These are phyloP conservation scores for Quercus alba DNA, from an alignment of 306 rosid genomes.

Conservation along the genomic window DNA sequence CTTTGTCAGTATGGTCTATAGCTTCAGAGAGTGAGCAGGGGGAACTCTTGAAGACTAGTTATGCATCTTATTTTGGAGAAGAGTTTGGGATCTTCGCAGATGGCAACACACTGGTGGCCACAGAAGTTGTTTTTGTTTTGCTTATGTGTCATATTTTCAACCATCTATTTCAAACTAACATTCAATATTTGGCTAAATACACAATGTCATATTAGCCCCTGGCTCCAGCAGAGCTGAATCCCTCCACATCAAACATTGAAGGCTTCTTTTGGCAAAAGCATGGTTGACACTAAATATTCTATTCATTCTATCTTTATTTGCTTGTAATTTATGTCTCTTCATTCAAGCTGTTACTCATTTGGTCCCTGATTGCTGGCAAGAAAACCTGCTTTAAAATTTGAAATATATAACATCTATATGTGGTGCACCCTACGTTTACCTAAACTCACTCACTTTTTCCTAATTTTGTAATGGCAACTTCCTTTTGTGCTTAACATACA, in stretches of 20 bases:
- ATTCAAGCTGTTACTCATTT: background rate
- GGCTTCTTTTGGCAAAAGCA: background rate
- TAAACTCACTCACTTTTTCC: background rate
- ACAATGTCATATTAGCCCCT: background rate
- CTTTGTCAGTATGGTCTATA: too few relatives aligned
- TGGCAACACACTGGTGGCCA: too few relatives aligned
- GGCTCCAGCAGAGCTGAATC: background rate
- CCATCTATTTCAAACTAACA: background rate
- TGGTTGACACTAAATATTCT: background rate
- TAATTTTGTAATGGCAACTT: background rate
- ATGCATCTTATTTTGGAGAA: too few relatives aligned
- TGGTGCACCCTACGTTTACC: background rate
- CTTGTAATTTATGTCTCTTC: background rate
- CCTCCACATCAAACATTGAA: background rate
- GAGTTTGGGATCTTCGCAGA: too few relatives aligned
- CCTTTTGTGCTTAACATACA: background rate
- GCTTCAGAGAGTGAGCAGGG: too few relatives aligned
- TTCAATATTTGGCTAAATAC: background rate
- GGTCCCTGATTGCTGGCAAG: background rate
- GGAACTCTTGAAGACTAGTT: too few relatives aligned
- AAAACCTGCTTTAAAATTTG: background rate
- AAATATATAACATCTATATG: background rate
- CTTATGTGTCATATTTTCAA: too few relatives aligned
- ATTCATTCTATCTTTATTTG: background rate
- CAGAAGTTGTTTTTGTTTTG: too few relatives aligned